Base-by-base conservation (phyloP, 2,329 filamentous ascomycete species). In the Aspergillus ochraceus region DNA sequence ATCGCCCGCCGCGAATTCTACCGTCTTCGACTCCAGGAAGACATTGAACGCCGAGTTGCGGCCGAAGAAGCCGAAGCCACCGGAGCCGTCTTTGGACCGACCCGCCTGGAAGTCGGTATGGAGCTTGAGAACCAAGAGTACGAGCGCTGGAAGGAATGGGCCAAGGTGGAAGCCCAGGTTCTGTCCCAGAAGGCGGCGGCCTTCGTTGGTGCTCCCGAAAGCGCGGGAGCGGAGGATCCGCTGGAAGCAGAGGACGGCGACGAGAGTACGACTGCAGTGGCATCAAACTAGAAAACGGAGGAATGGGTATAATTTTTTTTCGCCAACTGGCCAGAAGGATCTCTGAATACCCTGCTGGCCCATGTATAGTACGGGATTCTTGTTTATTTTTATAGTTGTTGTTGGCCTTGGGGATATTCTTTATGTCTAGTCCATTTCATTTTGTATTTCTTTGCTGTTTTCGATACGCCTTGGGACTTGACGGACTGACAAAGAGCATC, bases 1-100 rank as follows among this genome's bases (percentile, higher is more conserved):
- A 80, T 82, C 57, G 92, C 90, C 8, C 90, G 95, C 60, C 89
- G 88, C 66, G 94, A 99, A 75, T 97, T 98, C 78, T 99, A 99
- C 80, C 81, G 84, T 50, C 78, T 94, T 64, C 89, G 95, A 60
- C 89, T 96, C 68, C 82, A 87, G 60, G 88, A 96, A 68, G 92
- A 97, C 65, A 85, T 97, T 52, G 88, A 94, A 78, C 84, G 86
- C 67, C 88, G 93, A 68, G 84, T 99, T 60, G 91, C 94, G 8
- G 83, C 87, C 53, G 95, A 99, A 78, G 95, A 99, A 78, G 94
- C 95, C 29, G 82, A 88, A 64, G 86, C 90, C 69, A 89, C 90
- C 6, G 95, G 95, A 55, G 93, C 92, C 54, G 92, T 92, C 81
- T 98, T 98, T 74, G 92, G 92, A 74, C 90, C 89, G 76, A 83